These are phyloP conservation scores for Ophiocordyceps robertsii DNA, from an alignment of 2,329 filamentous ascomycete genomes.

Conservation along the genomic window DNA sequence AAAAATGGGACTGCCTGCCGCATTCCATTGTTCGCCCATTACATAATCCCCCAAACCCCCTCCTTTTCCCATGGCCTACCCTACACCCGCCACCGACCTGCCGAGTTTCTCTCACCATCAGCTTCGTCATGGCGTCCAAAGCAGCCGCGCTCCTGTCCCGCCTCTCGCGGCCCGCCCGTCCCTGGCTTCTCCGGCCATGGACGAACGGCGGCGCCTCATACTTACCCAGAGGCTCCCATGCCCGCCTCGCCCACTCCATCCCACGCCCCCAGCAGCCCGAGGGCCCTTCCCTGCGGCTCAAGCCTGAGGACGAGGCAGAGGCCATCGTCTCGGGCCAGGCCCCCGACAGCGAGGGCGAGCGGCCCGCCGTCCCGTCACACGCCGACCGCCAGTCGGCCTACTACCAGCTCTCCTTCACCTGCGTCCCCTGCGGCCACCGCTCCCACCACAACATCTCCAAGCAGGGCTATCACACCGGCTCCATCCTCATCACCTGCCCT, in stretches of 20 bases:
- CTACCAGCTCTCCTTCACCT: conserved; percentile 87
- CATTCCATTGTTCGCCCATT: neutral
- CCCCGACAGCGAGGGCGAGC: conserved; percentile 14
- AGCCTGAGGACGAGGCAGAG: conserved; percentile 1
- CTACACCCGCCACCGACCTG: neutral
- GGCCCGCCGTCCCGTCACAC: conserved; percentile 20
- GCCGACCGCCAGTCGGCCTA: conserved; percentile 32
- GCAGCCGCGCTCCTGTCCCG: neutral
- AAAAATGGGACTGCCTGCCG: conserved; percentile 3
- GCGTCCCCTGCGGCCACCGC: conserved; percentile 66
- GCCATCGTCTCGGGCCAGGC: conserved; percentile 5
- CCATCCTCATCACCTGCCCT: conserved; percentile 79
- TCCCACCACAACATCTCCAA: conserved; percentile 83
- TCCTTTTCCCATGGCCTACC: neutral
- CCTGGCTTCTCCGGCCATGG: neutral
- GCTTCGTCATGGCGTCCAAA: neutral
- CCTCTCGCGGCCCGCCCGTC: neutral
- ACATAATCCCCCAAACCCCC: neutral
- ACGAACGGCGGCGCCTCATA: neutral
- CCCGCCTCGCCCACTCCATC: conserved; percentile 17
- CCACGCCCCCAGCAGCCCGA: conserved; percentile 15
- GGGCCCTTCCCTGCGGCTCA: neutral
- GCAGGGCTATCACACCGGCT: conserved; percentile 87
- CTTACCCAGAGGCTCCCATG: neutral
- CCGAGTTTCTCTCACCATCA: neutral